Percentiles rank a stretch among this genome's conserved stretches.
Evolutionary conservation across 768 basidiomycete species (phyloP).

Genomic region (Pleurotus ostreatus): DNA sequence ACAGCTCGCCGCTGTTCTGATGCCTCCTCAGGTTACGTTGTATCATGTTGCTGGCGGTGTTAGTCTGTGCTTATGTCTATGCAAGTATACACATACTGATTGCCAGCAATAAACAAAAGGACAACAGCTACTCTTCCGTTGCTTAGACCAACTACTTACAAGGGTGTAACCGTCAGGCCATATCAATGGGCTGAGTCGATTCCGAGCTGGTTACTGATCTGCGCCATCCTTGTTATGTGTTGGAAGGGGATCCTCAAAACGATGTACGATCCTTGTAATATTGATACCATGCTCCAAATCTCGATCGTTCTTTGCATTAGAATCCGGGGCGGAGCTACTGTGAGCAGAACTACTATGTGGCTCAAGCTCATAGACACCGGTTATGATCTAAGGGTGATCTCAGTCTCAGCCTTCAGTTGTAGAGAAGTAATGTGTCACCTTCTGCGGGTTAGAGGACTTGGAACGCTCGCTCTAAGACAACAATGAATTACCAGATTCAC

Average conservation of each 20-base stretch:
- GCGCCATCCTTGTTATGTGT: too few species aligned
- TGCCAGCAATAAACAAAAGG: not conserved
- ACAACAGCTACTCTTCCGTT: too few species aligned
- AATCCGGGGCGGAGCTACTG: not conserved
- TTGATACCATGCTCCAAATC: not conserved
- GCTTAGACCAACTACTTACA: too few species aligned
- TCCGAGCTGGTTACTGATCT: too few species aligned
- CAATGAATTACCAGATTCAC: not conserved
- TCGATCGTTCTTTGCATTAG: not conserved
- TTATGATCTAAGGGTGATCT: not conserved
- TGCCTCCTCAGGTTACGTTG: conserved; percentile 21
- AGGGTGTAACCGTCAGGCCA: too few species aligned
- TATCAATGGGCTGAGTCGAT: too few species aligned
- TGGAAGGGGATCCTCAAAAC: not conserved
- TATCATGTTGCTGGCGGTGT: conserved; percentile 23
- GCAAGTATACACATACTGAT: not conserved
- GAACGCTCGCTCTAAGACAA: not conserved
- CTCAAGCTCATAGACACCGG: not conserved
- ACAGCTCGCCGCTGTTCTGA: conserved; percentile 24
- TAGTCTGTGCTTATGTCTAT: conserved; percentile 4
- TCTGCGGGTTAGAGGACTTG: not conserved
- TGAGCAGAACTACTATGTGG: not conserved
- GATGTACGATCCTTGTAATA: not conserved
- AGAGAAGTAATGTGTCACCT: not conserved
- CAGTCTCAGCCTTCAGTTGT: not conserved